Conservation (phyloP, 2,329 filamentous ascomycete genomes). For the Dothideomycetes sp. region DNA sequence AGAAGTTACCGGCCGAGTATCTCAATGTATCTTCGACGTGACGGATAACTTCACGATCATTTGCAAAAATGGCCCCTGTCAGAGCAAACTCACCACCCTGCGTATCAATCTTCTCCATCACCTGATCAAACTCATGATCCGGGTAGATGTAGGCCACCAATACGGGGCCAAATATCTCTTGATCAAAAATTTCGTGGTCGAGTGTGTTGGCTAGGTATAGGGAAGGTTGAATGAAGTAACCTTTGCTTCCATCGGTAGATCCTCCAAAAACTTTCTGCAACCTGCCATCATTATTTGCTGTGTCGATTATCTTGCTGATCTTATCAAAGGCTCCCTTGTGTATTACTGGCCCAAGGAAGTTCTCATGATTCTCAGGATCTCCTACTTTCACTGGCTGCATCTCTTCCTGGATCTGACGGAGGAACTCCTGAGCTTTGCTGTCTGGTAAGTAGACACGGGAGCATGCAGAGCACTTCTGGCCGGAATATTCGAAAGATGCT, state of each 20-base stretch:
- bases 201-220: conserved; percentile 36
- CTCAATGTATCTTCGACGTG: conserved; percentile 44
- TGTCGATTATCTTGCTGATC: conserved; percentile 38
- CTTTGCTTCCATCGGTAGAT: conserved; percentile 29
- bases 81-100: conserved; percentile 38
- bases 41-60: conserved; percentile 39
- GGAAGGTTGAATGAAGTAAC: conserved; percentile 35
- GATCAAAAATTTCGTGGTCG: conserved; percentile 36
- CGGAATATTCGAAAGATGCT: conserved; percentile 43
- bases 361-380: conserved; percentile 27
- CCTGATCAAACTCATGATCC: conserved; percentile 32
- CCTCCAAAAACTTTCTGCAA: conserved; percentile 40
- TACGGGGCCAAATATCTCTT: conserved; percentile 43
- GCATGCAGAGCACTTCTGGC: conserved; percentile 45
- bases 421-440: conserved; percentile 29
- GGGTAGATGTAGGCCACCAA: conserved; percentile 41
- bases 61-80: conserved; percentile 44
- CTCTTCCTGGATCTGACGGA: conserved; percentile 20
- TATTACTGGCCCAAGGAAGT: conserved; percentile 44
- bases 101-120: conserved; percentile 33
- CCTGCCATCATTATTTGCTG: conserved; percentile 34
- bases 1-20: conserved; percentile 50
- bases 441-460: conserved; percentile 32
- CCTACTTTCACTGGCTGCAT: conserved; percentile 24
- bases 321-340: conserved; percentile 39